Evolutionary conservation across 148 eudicot genomes (phyloP).

Genomic region (Fagopyrum homotropicum): DNA sequence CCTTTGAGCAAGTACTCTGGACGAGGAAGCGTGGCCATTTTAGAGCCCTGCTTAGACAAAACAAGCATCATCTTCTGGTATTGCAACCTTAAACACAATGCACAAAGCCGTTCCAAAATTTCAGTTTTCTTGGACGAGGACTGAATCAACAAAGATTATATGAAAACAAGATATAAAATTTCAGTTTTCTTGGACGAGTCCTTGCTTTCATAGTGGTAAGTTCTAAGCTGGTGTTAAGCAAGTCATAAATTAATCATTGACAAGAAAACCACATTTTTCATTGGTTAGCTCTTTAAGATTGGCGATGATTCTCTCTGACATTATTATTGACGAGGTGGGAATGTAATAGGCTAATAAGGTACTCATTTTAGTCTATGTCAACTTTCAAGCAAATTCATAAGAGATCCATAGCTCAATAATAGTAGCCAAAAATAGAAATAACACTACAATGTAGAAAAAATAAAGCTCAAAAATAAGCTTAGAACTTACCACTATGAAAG

Average conservation of each 20-base stretch:
- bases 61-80: background rate
- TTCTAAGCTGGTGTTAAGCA: too few species aligned
- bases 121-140: background rate
- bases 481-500: slow-evolving; percentile 74
- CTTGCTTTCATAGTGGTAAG: too few species aligned
- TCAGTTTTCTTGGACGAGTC: too few species aligned
- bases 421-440: background rate
- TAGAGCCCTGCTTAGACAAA: slow-evolving; percentile 59
- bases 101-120: background rate
- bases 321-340: background rate
- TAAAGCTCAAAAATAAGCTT: background rate
- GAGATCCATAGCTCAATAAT: background rate
- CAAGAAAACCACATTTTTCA: background rate
- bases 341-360: background rate
- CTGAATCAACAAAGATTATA: background rate
- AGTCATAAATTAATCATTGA: background rate
- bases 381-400: background rate
- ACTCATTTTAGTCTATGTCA: background rate
- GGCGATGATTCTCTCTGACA: background rate
- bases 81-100: background rate
- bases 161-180: background rate
- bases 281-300: background rate
- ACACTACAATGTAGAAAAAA: background rate
- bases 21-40: slow-evolving; percentile 68
- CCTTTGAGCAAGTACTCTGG: slow-evolving; percentile 43